These are phyloP conservation scores for Anisodus acutangulus DNA, from an alignment of 257 asterid genomes.

Conservation along the genomic window DNA sequence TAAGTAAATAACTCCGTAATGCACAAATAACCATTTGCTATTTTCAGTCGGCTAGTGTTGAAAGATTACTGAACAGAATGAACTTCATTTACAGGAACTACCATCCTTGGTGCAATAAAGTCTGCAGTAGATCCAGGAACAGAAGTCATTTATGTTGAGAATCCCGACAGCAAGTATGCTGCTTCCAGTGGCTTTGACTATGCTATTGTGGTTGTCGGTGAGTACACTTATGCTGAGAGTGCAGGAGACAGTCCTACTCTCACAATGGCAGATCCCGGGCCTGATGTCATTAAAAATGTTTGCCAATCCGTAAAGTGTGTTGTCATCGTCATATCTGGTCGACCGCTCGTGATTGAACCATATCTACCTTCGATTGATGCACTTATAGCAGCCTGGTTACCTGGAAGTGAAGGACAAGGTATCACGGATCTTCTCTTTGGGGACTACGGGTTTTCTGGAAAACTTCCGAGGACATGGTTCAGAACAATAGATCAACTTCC, in stretches of 20 bases:
- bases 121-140: conserved; percentile 67
- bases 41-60: neutral
- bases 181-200: conserved; percentile 65
- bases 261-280: conserved; percentile 73
- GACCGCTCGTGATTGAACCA: conserved; percentile 73
- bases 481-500: conserved; percentile 81
- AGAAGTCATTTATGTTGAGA: conserved; percentile 60
- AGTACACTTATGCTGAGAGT: conserved; percentile 73
- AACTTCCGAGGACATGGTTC: conserved; percentile 80
- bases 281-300: conserved; percentile 62
- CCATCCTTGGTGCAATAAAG: conserved; percentile 70
- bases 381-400: conserved; percentile 88
- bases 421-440: conserved; percentile 86
- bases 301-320: conserved; percentile 66
- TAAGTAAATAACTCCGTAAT: neutral
- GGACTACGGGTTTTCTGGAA: conserved; percentile 67
- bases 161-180: conserved; percentile 57
- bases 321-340: conserved; percentile 69
- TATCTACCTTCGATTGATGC: conserved; percentile 63
- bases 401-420: conserved; percentile 88
- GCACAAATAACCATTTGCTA: conserved; percentile 16
- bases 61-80: conserved; percentile 25
- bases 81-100: conserved; percentile 61
- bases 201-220: conserved; percentile 81
- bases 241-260: conserved; percentile 79